phyloP scores from a whole-genome alignment of 192 early-diverging fungal genomes.

The Linnemannia schmuckeri region DNA sequence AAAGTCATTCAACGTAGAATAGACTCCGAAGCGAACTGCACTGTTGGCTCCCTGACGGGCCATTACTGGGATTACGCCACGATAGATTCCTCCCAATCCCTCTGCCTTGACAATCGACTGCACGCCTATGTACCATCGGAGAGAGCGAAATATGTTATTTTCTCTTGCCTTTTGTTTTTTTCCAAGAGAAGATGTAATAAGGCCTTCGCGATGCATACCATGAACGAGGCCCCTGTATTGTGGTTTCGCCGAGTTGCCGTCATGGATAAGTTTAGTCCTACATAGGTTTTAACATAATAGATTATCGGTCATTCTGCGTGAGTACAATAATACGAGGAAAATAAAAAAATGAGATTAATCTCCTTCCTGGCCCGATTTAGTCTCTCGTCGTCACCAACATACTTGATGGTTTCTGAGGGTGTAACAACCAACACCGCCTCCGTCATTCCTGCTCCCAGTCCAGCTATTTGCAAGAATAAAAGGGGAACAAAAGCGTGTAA shows the following conservation, averaged over 20 bases:
- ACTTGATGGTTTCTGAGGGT: slow-evolving; percentile 96
- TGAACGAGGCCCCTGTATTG: slow-evolving; percentile 86
- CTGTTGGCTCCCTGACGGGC: slow-evolving; percentile 96
- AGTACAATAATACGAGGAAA: not conserved
- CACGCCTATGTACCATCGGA: slow-evolving; percentile 40
- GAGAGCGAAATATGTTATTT: not conserved
- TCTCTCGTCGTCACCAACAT: slow-evolving; percentile 8
- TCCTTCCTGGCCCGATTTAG: not conserved
- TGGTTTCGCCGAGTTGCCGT: slow-evolving; percentile 80
- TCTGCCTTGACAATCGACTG: slow-evolving; percentile 74
- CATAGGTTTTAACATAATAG: not conserved
- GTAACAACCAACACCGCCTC: slow-evolving; percentile 94
- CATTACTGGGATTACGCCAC: slow-evolving; percentile 93
- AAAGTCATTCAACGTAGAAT: slow-evolving; percentile 77
- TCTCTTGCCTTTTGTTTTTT: not conserved
- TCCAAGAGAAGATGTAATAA: not conserved
- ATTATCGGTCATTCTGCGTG: not conserved
- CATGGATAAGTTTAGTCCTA: slow-evolving; percentile 95
- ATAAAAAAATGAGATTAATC: not conserved
- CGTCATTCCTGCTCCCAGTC: slow-evolving; percentile 88
- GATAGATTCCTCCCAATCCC: slow-evolving; percentile 87
- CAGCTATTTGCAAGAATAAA: slow-evolving; percentile 61
- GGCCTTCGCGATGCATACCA: slow-evolving; percentile 54
- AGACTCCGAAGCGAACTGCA: slow-evolving; percentile 91
- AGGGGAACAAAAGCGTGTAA: not conserved